phyloP scores from a whole-genome alignment of 768 basidiomycete genomes.

The Termitomyces sp. region DNA sequence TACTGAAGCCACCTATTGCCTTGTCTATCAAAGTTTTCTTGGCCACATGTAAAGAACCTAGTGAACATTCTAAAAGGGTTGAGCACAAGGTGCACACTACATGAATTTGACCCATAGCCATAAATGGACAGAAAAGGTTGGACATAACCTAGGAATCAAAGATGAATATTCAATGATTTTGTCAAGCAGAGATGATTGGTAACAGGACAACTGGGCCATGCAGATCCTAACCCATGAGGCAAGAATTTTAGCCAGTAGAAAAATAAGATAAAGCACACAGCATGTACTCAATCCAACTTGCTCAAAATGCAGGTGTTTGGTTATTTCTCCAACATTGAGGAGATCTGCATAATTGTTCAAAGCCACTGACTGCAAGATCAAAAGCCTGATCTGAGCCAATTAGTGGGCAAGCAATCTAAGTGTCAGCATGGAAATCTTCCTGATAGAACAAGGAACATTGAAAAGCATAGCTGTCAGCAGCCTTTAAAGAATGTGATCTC shows the following conservation, averaged over 20 bases:
- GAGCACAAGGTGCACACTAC: not conserved
- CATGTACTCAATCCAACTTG: not conserved
- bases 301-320: not conserved
- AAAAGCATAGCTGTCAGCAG: not conserved
- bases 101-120: conserved; percentile 20
- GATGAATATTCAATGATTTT: conserved; percentile 23
- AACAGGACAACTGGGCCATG: conserved; percentile 31
- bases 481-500: not conserved
- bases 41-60: conserved; percentile 11
- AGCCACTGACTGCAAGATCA: conserved; percentile 16
- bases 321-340: not conserved
- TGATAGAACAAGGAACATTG: conserved; percentile 11
- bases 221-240: conserved; percentile 25
- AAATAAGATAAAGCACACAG: not conserved
- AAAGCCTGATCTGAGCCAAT: conserved; percentile 12
- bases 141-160: conserved; percentile 23
- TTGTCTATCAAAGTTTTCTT: conserved; percentile 21
- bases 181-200: conserved; percentile 25
- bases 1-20: conserved; percentile 28
- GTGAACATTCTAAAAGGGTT: conserved; percentile 15
- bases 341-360: not conserved
- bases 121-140: conserved; percentile 20
- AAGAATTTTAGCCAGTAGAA: conserved; percentile 15
- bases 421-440: not conserved
- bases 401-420: conserved; percentile 11